These are phyloP conservation scores for Trichoderma sp. DNA, from an alignment of 2,329 filamentous ascomycete genomes.

Conservation along the genomic window DNA sequence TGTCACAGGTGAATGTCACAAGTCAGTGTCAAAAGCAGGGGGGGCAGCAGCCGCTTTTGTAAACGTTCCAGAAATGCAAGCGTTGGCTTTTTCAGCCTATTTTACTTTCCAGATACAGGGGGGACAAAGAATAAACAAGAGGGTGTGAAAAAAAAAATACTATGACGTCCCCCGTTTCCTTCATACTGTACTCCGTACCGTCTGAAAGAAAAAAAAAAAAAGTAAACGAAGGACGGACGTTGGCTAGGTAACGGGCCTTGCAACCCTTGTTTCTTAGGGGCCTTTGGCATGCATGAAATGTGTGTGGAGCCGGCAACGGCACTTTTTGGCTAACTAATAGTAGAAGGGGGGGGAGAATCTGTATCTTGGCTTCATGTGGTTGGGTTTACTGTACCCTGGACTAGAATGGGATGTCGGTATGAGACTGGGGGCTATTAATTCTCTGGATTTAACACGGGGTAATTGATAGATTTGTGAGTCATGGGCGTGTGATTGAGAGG, in stretches of 20 bases:
- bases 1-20: background rate
- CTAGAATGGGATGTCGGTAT: background rate
- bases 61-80: background rate
- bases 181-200: background rate
- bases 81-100: background rate
- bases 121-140: background rate
- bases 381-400: background rate
- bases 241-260: background rate
- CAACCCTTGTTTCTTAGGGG: background rate
- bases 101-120: background rate
- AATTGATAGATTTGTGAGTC: background rate
- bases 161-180: conserved; percentile 6
- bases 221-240: conserved; percentile 14
- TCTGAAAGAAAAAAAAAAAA: background rate
- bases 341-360: background rate
- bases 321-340: background rate
- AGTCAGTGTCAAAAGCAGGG: background rate
- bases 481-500: background rate
- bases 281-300: conserved; percentile 1
- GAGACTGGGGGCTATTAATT: background rate
- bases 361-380: background rate
- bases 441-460: background rate
- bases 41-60: background rate
- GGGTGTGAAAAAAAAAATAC: background rate
- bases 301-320: conserved; percentile 11